Evolutionary conservation across 2,329 filamentous ascomycete species (phyloP), one percentile per base, ranked within the genome.

Genomic region (Pestalotiopsis sp.): DNA sequence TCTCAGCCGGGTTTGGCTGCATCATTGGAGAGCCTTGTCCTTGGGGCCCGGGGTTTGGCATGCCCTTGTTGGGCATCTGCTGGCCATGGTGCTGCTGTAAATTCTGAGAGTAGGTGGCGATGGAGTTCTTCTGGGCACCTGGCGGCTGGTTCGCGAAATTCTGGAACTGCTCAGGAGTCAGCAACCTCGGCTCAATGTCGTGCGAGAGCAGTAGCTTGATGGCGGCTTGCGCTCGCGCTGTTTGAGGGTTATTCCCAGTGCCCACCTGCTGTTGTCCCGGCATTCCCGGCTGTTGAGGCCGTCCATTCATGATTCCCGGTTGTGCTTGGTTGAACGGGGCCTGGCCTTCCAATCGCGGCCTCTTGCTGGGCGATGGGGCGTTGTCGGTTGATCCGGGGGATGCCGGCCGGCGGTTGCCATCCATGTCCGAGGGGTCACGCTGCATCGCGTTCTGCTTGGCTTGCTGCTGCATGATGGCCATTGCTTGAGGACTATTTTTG

Each of bases 331-430:
- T 93, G 81, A 93, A 94, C 11, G 87, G 86, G 41, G 86, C 86
- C 75, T 89, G 89, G 76, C 91, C 90, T 72, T 95, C 93, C 70
- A 97, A 88, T 68, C 95, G 92, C 68, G 91, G 93, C 76, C 95
- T 89, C 84, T 98, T 98, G 71, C 93, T 95, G 2, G 95, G 95
- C 40, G 95, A 98, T 4, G 94, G 94, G 31, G 93, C 94, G 76
- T 96, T 96, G 66, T 98, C 95, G 67, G 90, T 91, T 49, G 92
- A 91, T 65, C 91, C 90, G 7, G 95, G 95, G 41, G 95, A 97
- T 68, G 91, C 90, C 36, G 94, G 91, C 69, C 94, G 90, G 72
- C 92, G 92, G 80, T 92, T 93, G 80, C 92, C 92, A 75, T 97
- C 94, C 88, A 96, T 94, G 71, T 92, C 91, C 17, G 93, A 95